A percentile compares a stretch with the other conserved stretches of the same genome.
Evolutionary conservation across 768 basidiomycete genomes (phyloP).

Genomic region (Dictyophora rubrovolvata): DNA sequence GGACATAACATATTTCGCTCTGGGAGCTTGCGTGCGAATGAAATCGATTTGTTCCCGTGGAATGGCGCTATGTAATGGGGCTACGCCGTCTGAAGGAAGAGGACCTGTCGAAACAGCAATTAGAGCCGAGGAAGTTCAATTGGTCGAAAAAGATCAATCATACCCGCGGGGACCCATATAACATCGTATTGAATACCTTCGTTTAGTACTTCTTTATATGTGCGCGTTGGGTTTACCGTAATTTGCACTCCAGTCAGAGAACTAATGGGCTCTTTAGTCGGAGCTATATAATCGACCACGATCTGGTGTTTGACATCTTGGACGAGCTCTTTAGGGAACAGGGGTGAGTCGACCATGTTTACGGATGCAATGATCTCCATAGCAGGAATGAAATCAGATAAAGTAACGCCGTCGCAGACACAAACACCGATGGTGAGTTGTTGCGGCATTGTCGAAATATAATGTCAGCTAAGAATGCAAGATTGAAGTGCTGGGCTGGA

Average conservation of each 20-base stretch:
- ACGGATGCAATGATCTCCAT: neutral
- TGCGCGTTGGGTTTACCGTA: conserved; percentile 13
- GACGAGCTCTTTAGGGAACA: neutral
- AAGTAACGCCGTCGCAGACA: neutral
- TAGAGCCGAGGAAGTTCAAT: no score
- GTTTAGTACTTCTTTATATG: conserved; percentile 18
- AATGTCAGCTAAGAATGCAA: no score
- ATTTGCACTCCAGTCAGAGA: neutral
- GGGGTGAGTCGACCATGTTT: neutral
- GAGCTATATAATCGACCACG: conserved; percentile 1
- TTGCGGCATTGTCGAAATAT: neutral
- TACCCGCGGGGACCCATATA: conserved; percentile 23
- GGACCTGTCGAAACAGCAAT: conserved; percentile 12
- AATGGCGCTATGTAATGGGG: conserved; percentile 9
- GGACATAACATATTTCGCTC: conserved; percentile 12
- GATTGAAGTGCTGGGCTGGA: no score
- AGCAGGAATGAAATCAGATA: conserved; percentile 1
- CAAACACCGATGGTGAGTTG: conserved; percentile 4
- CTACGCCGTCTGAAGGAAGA: conserved; percentile 6
- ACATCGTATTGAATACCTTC: conserved; percentile 21
- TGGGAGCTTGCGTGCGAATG: neutral
- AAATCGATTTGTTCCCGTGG: conserved; percentile 16
- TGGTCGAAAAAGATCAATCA: neutral
- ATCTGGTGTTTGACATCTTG: neutral
- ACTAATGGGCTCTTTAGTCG: neutral